Base-by-base conservation (phyloP, 2,329 filamentous ascomycete species). In the Fusarium chaquense region DNA sequence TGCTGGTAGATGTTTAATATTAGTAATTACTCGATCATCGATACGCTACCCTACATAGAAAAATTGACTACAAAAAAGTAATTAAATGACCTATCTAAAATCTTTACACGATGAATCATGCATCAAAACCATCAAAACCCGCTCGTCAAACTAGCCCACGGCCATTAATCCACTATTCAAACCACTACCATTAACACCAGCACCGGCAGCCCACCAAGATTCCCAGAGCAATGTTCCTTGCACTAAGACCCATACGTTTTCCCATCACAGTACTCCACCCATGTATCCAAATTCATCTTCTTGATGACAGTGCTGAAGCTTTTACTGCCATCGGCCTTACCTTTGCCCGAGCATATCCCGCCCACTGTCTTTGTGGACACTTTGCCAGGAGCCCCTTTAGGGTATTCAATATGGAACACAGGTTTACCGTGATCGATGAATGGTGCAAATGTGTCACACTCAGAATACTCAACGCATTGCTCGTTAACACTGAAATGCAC, bases 401-500 rank as follows among this genome's bases (percentile, higher is more conserved):
- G 88, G 73, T 92, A 92, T 79, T 93, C 90, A 65, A 92, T 90
- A 75, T 91, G 87, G 75, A 92, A 92, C 28, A 93, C 90, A 2
- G 90, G 90, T 77, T 92, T 92, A 20, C 82, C 81, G 8, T 84
- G 84, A 5, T 83, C 70, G 53, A 89, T 84, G 73, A 92, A 92
- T 4, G 83, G 77, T 3, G 80, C 77, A 75, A 88, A 92, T 3
- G 78, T 83, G 30, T 80, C 78, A 74, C 90, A 92, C 76, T 92
- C 89, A 3, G 79, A 60, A 70, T 87, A 87, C 74, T 89, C 71
- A 20, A 84, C 83, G 75, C 90, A 92, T 78, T 91, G 85, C 81
- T 93, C 90, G 77, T 91, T 91, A 70, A 93, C 89, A 8, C 83
- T 85, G 79, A 90, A 93, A 73, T 90, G 82, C 56, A 90, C 85